Base-by-base conservation (phyloP, 1,284 basidiomycete genomes). In the Wallemia hederae region DNA sequence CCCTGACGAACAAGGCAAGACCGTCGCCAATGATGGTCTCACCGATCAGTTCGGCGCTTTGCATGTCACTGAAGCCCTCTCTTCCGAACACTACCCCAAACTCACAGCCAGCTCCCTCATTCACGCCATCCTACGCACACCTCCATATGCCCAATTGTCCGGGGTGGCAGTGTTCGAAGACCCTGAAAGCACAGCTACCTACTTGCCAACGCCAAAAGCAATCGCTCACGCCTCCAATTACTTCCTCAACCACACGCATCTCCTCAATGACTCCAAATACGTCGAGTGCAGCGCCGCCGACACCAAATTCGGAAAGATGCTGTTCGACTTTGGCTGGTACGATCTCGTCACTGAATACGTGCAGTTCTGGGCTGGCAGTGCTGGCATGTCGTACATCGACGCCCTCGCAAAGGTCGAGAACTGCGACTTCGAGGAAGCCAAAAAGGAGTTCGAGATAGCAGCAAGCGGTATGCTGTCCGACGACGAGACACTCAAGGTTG, bases 401-500 rank as follows among this genome's bases (percentile, higher is more conserved):
- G 83, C 80, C 1, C 73, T 80, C 64, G 74, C 87, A 15, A 78
- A 76, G 72, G 70, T 90, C 57, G 77, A 80, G 62, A 70, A 79
- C n/a, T 82, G 82, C 1, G 75, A 81, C 22, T 73, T 78, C 17
- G 85, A 87, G 61, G 83, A 87, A 65, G 84, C 85, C 1, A 77
- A 79, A 0, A 72, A 72, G 58, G 69, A 80, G 31, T 74, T 96
- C 63, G 80, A 88, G 69, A 80, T 79, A 64, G 73, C 80, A 55
- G 74, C 77, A 0, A 65, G 58, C 0, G 9, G 67, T 24, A 81
- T 83, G 65, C 83, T 85, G 66, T 71, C 73, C 49, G 77, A 80
- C 63, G 78, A 81, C 1, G 71, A 89, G 27, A 71, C 73, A 0
- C 69, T 72, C 22, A 76, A 87, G 58, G 72, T 88, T 60, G 83